Evolutionary conservation across 257 asterid species (phyloP).

Genomic region (Nyctanthes arbortristis): DNA sequence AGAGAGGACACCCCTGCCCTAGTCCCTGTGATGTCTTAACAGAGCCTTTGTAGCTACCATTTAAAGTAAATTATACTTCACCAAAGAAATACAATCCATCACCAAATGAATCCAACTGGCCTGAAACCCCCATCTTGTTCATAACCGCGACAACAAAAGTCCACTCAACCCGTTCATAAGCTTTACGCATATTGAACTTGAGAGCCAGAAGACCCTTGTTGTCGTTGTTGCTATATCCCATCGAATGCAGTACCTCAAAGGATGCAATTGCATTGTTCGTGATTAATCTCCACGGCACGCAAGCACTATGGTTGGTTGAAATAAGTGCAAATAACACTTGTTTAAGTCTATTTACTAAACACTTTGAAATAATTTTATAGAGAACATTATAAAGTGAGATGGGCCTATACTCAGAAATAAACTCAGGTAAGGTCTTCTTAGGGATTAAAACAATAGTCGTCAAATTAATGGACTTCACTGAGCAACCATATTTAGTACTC

Average conservation of each 20-base stretch:
- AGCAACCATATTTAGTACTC: too few species aligned
- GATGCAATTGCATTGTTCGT: too few species aligned
- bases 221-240: not conserved
- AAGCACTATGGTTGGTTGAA: too few species aligned
- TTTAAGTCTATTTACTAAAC: too few species aligned
- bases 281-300: too few species aligned
- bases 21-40: not conserved
- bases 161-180: not conserved
- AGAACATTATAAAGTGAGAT: too few species aligned
- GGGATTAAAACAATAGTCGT: too few species aligned
- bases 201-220: not conserved
- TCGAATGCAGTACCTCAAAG: not conserved
- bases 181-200: not conserved
- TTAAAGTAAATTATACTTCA: not conserved
- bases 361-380: conserved; percentile 58
- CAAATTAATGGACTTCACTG: too few species aligned
- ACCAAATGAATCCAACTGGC: not conserved
- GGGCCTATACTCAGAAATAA: too few species aligned
- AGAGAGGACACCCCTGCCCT: not conserved
- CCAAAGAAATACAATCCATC: not conserved
- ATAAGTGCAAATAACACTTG: too few species aligned
- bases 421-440: too few species aligned
- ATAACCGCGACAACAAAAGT: not conserved
- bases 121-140: not conserved
- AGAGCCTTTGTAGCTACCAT: not conserved